Conservation (phyloP, 352 stramenopile genomes). For the Peronospora belbahrii region DNA sequence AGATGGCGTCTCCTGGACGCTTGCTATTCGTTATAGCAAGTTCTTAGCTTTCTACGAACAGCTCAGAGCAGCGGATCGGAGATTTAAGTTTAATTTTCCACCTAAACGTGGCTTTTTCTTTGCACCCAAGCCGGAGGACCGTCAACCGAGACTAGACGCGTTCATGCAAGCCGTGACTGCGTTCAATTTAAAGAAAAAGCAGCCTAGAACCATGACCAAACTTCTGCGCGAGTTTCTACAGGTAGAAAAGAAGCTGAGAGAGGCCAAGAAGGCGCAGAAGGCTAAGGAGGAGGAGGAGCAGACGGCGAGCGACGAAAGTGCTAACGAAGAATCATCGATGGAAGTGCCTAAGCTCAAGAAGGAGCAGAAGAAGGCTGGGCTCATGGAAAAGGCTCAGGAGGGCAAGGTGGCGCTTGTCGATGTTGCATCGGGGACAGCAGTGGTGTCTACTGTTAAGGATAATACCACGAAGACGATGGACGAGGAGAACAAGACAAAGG, state of each 20-base stretch:
- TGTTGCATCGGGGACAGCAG: constrained; percentile 18
- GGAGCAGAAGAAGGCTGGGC: constrained; percentile 4
- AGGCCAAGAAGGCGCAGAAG: constrained; percentile 11
- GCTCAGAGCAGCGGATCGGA: constrained; percentile 26
- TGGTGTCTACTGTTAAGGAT: constrained; percentile 26
- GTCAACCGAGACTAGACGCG: constrained; percentile 42
- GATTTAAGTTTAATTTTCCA: constrained; percentile 58
- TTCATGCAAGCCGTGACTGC: constrained; percentile 42
- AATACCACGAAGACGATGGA: constrained; percentile 20
- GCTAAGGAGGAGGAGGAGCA: constrained; percentile 16
- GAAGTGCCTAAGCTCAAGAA: constrained; percentile 14
- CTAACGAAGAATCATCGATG: constrained; percentile 13
- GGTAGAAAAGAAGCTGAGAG: constrained; percentile 24
- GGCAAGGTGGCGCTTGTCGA: constrained; percentile 29
- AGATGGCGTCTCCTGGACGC: constrained; percentile 19
- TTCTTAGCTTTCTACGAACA: constrained; percentile 44
- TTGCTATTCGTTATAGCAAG: constrained; percentile 57
- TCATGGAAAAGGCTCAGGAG: constrained; percentile 18
- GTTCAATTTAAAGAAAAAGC: constrained; percentile 28
- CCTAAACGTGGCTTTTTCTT: constrained; percentile 61
- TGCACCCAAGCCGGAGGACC: constrained; percentile 42
- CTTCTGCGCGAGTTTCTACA: constrained; percentile 45
- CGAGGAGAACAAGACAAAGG: constrained; percentile 3
- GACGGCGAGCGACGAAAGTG: constrained; percentile 21
- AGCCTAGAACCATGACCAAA: constrained; percentile 21